Conservation (phyloP, 805 yeast genomes). For the Candida vartiovaarae region DNA sequence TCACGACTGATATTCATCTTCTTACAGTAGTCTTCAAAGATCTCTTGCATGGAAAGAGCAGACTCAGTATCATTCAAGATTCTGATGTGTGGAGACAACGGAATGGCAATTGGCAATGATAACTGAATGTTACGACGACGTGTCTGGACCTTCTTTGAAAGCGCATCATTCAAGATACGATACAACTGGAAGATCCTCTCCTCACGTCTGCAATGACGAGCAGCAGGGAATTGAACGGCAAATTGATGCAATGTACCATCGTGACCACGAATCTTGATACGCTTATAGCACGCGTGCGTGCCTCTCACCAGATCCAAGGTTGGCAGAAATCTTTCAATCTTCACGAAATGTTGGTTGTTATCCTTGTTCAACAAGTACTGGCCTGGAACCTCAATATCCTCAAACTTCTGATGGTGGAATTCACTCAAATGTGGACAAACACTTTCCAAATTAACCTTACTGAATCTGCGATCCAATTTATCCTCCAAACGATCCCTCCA, state of each 20-base stretch:
- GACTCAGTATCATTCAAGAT: slow-evolving; percentile 79
- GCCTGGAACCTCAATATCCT: slow-evolving; percentile 96
- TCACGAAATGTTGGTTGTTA: slow-evolving; percentile 81
- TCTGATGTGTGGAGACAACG: slow-evolving; percentile 90
- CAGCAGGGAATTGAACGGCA: slow-evolving; percentile 97
- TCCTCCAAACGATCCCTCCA: slow-evolving; percentile 95
- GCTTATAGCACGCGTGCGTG: slow-evolving; percentile 81
- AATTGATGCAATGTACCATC: slow-evolving; percentile 90
- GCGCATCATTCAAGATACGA: slow-evolving; percentile 77
- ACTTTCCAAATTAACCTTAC: slow-evolving; percentile 75
- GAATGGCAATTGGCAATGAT: slow-evolving; percentile 87
- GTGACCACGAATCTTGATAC: slow-evolving; percentile 84
- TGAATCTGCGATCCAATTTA: slow-evolving; percentile 78
- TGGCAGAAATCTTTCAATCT: slow-evolving; percentile 89
- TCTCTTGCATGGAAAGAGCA: slow-evolving; percentile 64
- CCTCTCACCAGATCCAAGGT: slow-evolving; percentile 85
- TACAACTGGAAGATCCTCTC: slow-evolving; percentile 90
- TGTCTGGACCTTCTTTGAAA: slow-evolving; percentile 78
- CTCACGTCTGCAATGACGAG: slow-evolving; percentile 94
- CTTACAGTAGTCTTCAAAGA: slow-evolving; percentile 84
- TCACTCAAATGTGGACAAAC: slow-evolving; percentile 93
- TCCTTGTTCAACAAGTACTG: slow-evolving; percentile 88
- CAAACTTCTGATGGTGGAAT: slow-evolving; percentile 97
- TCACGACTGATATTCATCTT: slow-evolving; percentile 70
- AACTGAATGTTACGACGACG: slow-evolving; percentile 79